phyloP scores from a whole-genome alignment of 345 rosid species.

The Aurinia saxatilis region DNA sequence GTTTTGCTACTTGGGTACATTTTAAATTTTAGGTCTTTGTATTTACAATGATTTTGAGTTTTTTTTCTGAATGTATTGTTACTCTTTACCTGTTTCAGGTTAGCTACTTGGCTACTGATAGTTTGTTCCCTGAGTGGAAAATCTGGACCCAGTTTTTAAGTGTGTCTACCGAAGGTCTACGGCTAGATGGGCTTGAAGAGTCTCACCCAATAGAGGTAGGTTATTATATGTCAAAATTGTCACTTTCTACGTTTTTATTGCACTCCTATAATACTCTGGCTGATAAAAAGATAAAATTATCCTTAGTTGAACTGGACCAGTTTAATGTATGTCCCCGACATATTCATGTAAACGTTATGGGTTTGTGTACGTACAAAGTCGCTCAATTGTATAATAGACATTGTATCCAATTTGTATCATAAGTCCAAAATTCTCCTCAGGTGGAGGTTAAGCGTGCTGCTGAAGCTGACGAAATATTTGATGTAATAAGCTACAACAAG shows the following conservation, averaged over 20 bases:
- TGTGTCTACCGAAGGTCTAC: conserved; percentile 74
- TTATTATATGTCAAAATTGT: no score
- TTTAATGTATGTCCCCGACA: no score
- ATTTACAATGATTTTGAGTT: not conserved
- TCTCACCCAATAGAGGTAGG: conserved; percentile 99
- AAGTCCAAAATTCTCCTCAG: conserved; percentile 25
- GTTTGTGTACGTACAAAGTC: no score
- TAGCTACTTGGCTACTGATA: conserved; percentile 91
- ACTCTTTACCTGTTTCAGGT: conserved; percentile 45
- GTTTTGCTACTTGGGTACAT: conserved; percentile 98
- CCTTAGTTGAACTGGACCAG: no score
- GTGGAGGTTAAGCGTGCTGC: conserved; percentile 87
- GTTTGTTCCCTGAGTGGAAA: conserved; percentile 94
- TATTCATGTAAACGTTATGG: no score
- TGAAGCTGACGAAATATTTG: conserved; percentile 92
- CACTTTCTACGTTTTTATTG: no score
- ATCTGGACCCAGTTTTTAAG: conserved; percentile 98
- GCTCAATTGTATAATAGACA: no score
- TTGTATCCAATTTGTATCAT: no score
- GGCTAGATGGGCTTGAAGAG: conserved; percentile 88
- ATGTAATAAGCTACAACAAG: conserved; percentile 86
- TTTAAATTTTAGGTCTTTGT: conserved; percentile 13
- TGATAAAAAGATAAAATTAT: no score
- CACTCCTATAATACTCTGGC: no score
- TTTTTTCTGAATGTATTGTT: not conserved